Evolutionary conservation across 495 filamentous ascomycete species (phyloP).

Genomic region (Hypoxylon lenormandii): DNA sequence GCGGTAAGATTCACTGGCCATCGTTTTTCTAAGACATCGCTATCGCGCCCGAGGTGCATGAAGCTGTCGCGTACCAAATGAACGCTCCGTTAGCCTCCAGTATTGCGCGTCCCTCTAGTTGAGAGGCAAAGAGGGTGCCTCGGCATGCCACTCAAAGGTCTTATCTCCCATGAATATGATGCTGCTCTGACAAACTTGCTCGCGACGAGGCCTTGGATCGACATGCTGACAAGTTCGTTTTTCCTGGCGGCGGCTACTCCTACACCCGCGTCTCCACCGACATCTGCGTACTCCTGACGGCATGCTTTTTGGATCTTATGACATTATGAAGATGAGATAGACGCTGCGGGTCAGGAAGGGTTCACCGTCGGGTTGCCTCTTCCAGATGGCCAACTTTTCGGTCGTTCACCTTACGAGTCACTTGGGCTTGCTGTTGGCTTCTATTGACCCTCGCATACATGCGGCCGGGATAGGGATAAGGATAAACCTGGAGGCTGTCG

Average conservation of each 20-base stretch:
- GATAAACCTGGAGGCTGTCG: background rate
- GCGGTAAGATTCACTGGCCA: conserved; percentile 35
- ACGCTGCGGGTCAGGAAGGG: conserved; percentile 17
- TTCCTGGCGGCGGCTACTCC: conserved; percentile 46
- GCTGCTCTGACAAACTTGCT: conserved; percentile 18
- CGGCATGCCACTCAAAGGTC: conserved; percentile 3
- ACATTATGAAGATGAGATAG: conserved; percentile 21
- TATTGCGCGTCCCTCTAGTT: conserved; percentile 36
- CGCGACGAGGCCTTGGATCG: background rate
- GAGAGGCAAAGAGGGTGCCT: conserved; percentile 11
- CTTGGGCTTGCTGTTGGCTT: conserved; percentile 14
- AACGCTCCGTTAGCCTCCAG: background rate
- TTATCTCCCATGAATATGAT: background rate
- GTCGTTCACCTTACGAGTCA: conserved; percentile 1
- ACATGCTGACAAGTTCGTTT: conserved; percentile 14
- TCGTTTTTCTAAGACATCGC: conserved; percentile 12
- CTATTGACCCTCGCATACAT: conserved; percentile 22
- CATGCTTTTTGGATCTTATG: conserved; percentile 18
- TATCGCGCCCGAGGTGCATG: conserved; percentile 20
- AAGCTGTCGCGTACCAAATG: conserved; percentile 10
- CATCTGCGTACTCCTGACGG: conserved; percentile 14
- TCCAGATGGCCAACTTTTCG: conserved; percentile 13
- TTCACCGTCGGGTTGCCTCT: conserved; percentile 35
- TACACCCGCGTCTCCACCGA: conserved; percentile 31
- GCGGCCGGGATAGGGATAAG: conserved; percentile 2